Conservation (phyloP, 2,329 filamentous ascomycete species). For the Lithohypha guttulata region DNA sequence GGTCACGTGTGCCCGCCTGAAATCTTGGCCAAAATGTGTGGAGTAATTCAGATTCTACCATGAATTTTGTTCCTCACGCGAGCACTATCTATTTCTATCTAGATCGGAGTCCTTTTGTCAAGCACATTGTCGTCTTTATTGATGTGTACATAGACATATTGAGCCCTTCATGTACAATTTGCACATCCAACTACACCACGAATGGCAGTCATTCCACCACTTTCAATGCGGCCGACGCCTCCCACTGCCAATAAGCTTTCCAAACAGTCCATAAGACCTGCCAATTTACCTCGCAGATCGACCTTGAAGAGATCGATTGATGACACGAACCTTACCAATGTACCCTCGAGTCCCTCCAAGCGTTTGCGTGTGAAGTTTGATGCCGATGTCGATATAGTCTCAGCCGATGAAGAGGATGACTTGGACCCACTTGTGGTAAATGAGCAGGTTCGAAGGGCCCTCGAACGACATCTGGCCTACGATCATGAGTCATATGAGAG, state of each 20-base stretch:
- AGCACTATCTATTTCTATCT: too few relatives aligned
- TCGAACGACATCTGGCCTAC: conserved; percentile 41
- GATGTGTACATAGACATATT: not conserved
- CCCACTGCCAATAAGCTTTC: conserved; percentile 3
- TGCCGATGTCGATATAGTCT: conserved; percentile 27
- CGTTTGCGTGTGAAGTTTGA: conserved; percentile 35
- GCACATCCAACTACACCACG: too few relatives aligned
- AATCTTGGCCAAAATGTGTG: too few relatives aligned
- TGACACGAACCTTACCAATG: conserved; percentile 17
- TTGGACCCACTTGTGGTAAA: conserved; percentile 36
- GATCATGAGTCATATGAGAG: conserved; percentile 48
- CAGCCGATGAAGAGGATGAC: conserved; percentile 22
- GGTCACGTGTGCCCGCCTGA: too few relatives aligned
- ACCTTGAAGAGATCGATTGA: conserved; percentile 21
- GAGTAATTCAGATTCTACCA: too few relatives aligned
- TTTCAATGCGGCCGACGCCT: conserved; percentile 15
- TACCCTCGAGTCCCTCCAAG: conserved; percentile 29
- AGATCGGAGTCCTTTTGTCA: too few relatives aligned
- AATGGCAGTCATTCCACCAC: conserved; percentile 18
- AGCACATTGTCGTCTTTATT: too few relatives aligned
- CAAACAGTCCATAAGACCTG: conserved; percentile 1
- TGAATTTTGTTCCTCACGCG: too few relatives aligned
- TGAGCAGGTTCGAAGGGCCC: conserved; percentile 50
- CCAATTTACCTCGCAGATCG: conserved; percentile 10
- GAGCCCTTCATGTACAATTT: not conserved